These are phyloP conservation scores for Colletotrichum sp. DNA, from an alignment of 2,329 filamentous ascomycete species.

Conservation along the genomic window DNA sequence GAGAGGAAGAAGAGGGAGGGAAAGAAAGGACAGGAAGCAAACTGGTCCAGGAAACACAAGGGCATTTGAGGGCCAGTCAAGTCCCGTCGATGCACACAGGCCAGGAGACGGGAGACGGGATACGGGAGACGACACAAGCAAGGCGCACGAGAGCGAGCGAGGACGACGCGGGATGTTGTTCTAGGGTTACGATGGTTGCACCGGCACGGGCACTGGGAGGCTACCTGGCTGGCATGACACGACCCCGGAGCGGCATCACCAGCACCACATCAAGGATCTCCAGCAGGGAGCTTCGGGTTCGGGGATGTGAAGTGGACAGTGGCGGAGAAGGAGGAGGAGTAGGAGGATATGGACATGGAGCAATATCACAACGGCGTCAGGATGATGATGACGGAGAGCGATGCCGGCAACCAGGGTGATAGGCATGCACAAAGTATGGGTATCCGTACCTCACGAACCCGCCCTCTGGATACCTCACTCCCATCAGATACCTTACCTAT, in stretches of 20 bases:
- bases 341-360: neutral
- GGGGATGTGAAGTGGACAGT: neutral
- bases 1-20: neutral
- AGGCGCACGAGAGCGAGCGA: neutral
- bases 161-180: neutral
- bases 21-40: neutral
- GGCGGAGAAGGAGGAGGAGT: neutral
- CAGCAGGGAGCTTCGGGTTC: neutral
- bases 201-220: conserved; percentile 2
- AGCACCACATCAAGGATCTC: neutral
- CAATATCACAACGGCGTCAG: neutral
- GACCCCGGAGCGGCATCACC: neutral
- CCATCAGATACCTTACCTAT: neutral
- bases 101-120: neutral
- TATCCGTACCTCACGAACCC: neutral
- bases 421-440: neutral
- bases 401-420: neutral
- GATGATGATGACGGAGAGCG: neutral
- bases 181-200: conserved; percentile 6
- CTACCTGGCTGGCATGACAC: neutral
- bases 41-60: neutral
- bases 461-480: neutral
- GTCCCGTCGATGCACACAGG: neutral
- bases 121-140: neutral
- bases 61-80: neutral